A percentile compares a stretch with the other conserved stretches of the same genome.
Conservation (phyloP, 768 basidiomycete species). For the Macrolepiota dolichaula region DNA sequence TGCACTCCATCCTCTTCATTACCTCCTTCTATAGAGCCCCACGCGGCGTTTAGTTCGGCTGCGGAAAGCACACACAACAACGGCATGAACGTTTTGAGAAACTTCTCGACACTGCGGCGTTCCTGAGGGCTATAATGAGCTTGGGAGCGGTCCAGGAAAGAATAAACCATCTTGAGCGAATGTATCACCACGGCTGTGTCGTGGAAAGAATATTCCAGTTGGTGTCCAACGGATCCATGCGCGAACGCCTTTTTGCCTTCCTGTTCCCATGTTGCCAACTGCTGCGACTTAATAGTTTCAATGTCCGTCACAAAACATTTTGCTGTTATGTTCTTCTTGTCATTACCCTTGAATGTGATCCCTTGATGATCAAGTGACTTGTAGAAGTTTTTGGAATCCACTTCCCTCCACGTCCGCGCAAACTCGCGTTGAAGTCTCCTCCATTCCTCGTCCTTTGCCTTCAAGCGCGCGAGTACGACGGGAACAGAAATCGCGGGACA, state of each 20-base stretch:
- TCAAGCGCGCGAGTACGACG: constrained; percentile 84
- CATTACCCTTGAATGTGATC: constrained; percentile 90
- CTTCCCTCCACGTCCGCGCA: constrained; percentile 95
- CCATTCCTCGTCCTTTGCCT: constrained; percentile 98
- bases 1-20: constrained; percentile 37
- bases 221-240: constrained; percentile 53
- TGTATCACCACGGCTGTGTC: constrained; percentile 85
- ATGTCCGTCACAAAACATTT: constrained; percentile 82
- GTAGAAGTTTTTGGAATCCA: constrained; percentile 97
- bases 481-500: constrained; percentile 88
- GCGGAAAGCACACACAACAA: constrained; percentile 69
- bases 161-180: constrained; percentile 83
- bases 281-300: constrained; percentile 62
- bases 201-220: constrained; percentile 75
- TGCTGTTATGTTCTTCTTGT: constrained; percentile 88
- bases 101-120: constrained; percentile 79
- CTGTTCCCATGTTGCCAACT: constrained; percentile 39
- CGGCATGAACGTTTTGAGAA: constrained; percentile 83
- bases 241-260: constrained; percentile 35
- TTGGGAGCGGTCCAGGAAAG: constrained; percentile 86
- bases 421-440: constrained; percentile 90
- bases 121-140: constrained; percentile 72
- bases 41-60: constrained; percentile 64
- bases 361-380: constrained; percentile 97
- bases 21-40: constrained; percentile 49